Evolutionary conservation across 495 filamentous ascomycete species (phyloP), one percentile per base, ranked within the genome.

Genomic region (Lepraria neglecta): DNA sequence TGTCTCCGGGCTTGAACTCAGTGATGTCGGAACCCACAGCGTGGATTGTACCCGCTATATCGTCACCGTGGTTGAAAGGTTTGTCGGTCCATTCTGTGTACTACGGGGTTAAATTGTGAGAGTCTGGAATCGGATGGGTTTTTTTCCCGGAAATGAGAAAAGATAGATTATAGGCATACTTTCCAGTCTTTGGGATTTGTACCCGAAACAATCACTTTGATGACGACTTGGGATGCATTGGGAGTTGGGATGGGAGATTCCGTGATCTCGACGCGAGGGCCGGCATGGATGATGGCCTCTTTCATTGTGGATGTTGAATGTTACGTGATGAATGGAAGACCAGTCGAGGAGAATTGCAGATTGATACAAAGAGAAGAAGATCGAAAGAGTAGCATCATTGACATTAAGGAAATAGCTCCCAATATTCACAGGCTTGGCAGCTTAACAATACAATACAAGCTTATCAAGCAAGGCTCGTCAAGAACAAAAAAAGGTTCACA

Each of bases 171-270:
- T 24, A 24, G 24, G 27, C 7, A 19, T 30, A 17, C 24, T 58
- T 6, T 28, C 40, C 55, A 30, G 38, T 42, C 40, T 40, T 91
- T 91, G 4, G 89, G 89, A 71, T 91, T 91, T 30, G 80, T 83
- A 14, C 84, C 85, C 35, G 77, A 78, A 12, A 83, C 81, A 17
- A 85, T 72, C 31, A 89, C 84, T 58, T 82, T 81, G 68, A 88
- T 89, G n/a, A 90, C 76, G 31, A 90, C 73, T 59, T 92, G 80
- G 21, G 21, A 24, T 5, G 47, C 21, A 27, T 27, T 30, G 19
- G 47, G 7, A 14, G 19, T 51, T 30, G 47, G 47, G 30, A 51
- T 51, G 12, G 47, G 47, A 14, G 47, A 51, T 21, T 51, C 21
- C 11, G 6, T 51, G 30, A 27, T 21, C 47, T 51, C 21, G 21